phyloP scores from a whole-genome alignment of 805 yeast species.

The Komagataella populi region DNA sequence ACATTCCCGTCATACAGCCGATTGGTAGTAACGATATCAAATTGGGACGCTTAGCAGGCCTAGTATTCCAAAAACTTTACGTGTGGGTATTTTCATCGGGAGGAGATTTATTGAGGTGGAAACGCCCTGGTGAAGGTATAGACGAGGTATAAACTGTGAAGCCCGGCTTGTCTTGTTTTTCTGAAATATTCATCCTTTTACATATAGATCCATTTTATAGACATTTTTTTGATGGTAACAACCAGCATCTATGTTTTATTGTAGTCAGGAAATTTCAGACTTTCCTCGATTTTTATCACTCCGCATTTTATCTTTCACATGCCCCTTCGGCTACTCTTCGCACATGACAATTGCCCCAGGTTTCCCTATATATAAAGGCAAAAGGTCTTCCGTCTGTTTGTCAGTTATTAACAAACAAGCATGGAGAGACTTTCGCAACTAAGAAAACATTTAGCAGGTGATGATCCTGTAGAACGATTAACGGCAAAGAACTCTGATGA shows the following conservation, averaged over 20 bases:
- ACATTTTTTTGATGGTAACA: not conserved
- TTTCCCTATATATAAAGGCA: not conserved
- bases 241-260: not conserved
- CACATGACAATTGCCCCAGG: not conserved
- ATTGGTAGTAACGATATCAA: constrained; percentile 17
- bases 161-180: not conserved
- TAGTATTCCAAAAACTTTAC: constrained; percentile 15
- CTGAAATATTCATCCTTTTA: not conserved
- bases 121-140: constrained; percentile 8
- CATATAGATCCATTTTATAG: not conserved
- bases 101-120: constrained; percentile 27
- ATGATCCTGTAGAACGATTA: constrained; percentile 15
- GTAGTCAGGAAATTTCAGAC: not conserved
- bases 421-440: constrained; percentile 25
- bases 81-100: constrained; percentile 23
- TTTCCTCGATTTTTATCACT: not conserved
- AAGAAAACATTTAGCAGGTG: constrained; percentile 15
- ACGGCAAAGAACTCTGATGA: constrained; percentile 63
- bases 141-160: not conserved
- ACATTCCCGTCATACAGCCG: constrained; percentile 18
- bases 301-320: not conserved
- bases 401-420: not conserved
- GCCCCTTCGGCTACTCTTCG: not conserved
- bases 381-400: not conserved
- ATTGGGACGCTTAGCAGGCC: constrained; percentile 19